Evolutionary conservation across 192 early-diverging fungal genomes (phyloP).

Genomic region (Entomortierella chlamydospora): DNA sequence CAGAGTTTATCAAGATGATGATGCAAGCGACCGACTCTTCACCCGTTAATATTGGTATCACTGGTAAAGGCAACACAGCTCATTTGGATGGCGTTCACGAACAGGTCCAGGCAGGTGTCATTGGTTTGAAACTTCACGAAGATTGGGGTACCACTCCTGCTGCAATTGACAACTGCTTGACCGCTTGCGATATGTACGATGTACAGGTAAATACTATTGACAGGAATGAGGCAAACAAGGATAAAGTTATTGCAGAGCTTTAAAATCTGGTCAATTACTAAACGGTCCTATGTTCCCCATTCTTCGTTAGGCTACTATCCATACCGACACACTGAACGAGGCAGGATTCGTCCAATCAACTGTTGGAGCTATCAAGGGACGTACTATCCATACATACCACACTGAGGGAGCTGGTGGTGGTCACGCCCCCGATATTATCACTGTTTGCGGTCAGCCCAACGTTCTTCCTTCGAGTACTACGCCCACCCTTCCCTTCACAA

Average conservation of each 20-base stretch:
- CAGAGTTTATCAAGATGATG: conserved; percentile 89
- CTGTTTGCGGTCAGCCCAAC: conserved; percentile 81
- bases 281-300: too few relatives aligned
- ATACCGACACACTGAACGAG: conserved; percentile 98
- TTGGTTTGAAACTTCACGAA: conserved; percentile 95
- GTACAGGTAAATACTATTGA: conserved; percentile 64
- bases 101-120: conserved; percentile 86
- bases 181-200: conserved; percentile 88
- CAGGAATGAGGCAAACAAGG: too few relatives aligned
- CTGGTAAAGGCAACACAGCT: conserved; percentile 94
- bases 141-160: conserved; percentile 97
- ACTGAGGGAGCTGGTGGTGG: conserved; percentile 97
- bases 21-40: conserved; percentile 88
- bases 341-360: conserved; percentile 96
- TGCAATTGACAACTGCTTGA: conserved; percentile 91
- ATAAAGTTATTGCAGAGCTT: neutral
- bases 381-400: conserved; percentile 97
- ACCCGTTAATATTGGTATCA: conserved; percentile 93
- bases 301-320: conserved; percentile 89
- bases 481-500: conserved; percentile 94
- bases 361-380: conserved; percentile 87
- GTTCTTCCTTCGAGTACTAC: conserved; percentile 97
- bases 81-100: conserved; percentile 74
- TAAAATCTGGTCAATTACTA: too few relatives aligned
- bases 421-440: conserved; percentile 88